phyloP scores from a whole-genome alignment of 352 stramenopile genomes.

The Phytophthora pinifolia region DNA sequence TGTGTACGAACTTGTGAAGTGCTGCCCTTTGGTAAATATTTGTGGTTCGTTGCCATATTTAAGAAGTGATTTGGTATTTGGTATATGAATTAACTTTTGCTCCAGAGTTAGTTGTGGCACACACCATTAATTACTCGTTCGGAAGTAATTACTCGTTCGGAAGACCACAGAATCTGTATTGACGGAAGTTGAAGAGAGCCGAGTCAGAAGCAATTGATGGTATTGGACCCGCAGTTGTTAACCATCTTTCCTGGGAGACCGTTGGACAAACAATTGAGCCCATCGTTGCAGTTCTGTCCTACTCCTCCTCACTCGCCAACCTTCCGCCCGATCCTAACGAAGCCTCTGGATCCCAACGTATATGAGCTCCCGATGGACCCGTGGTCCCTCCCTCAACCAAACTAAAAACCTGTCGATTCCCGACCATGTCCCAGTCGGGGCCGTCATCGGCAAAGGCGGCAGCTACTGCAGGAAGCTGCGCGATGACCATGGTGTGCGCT shows the following conservation, averaged over 20 bases:
- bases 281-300: no score
- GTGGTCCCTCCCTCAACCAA: not conserved
- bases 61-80: constrained; percentile 31
- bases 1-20: no score
- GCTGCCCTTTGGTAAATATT: no score
- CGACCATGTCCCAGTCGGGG: constrained; percentile 34
- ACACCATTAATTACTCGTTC: no score
- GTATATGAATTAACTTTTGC: not conserved
- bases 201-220: no score
- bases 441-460: constrained; percentile 42
- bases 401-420: constrained; percentile 34
- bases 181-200: no score
- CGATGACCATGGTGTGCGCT: constrained; percentile 30
- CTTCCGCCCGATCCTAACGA: not conserved
- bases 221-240: not conserved
- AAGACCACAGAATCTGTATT: no score
- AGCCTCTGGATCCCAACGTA: no score
- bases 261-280: constrained; percentile 1
- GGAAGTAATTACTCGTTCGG: no score
- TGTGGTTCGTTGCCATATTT: constrained; percentile 13
- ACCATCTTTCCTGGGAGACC: not conserved
- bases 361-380: constrained; percentile 16
- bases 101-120: no score
- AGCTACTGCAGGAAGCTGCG: constrained; percentile 37
- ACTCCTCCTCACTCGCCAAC: no score